Evolutionary conservation across 169 alveolate species (phyloP).

Genomic region (Plasmodium ovale): DNA sequence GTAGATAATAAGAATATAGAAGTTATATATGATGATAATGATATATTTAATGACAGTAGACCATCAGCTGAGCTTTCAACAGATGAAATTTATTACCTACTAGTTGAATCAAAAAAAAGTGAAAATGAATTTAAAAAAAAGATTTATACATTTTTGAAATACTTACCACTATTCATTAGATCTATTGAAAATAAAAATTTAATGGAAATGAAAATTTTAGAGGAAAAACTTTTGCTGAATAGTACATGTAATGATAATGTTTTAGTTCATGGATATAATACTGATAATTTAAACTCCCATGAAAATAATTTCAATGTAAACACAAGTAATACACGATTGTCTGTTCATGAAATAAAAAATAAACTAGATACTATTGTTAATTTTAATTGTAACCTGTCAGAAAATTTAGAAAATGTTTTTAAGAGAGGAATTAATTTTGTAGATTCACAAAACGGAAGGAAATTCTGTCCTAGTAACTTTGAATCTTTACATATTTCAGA

Average conservation of each 20-base stretch:
- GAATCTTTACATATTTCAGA: not conserved
- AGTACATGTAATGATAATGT: not conserved
- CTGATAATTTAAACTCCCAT: not conserved
- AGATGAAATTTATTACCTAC: constrained; percentile 60
- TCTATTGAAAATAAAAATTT: constrained; percentile 65
- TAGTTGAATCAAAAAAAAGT: constrained; percentile 69
- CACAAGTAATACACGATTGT: no score
- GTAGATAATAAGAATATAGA: constrained; percentile 33
- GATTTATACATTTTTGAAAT: constrained; percentile 54
- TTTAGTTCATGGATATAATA: not conserved
- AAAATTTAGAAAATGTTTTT: constrained; percentile 55
- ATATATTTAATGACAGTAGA: constrained; percentile 26
- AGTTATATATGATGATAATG: constrained; percentile 38
- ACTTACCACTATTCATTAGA: constrained; percentile 52
- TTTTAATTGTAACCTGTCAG: constrained; percentile 59
- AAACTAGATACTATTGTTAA: constrained; percentile 44
- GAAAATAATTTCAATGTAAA: no score
- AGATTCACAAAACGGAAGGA: not conserved
- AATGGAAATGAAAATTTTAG: constrained; percentile 52
- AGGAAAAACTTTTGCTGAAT: constrained; percentile 13
- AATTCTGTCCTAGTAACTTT: not conserved
- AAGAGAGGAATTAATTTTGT: constrained; percentile 10
- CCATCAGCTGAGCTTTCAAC: constrained; percentile 60
- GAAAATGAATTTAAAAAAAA: constrained; percentile 72
- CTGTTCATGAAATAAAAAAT: constrained; percentile 35